Conservation (phyloP, 768 basidiomycete genomes). For the Suillus americanus region DNA sequence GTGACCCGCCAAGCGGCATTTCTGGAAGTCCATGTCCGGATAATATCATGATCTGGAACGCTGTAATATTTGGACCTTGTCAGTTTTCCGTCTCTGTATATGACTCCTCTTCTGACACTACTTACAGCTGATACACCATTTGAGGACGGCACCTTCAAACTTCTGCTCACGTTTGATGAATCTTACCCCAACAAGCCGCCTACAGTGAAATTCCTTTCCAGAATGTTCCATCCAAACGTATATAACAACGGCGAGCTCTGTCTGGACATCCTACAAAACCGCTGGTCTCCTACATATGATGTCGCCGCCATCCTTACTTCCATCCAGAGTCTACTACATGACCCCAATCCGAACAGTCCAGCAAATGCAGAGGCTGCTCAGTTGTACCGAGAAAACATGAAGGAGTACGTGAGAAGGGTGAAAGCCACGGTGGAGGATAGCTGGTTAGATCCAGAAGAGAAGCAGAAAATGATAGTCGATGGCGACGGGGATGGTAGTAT, state of each 20-base stretch:
- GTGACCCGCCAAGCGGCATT: constrained; percentile 94
- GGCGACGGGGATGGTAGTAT: constrained; percentile 8
- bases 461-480: constrained; percentile 55
- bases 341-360: constrained; percentile 97
- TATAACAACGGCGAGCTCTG: constrained; percentile 98
- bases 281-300: constrained; percentile 99
- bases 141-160: constrained; percentile 98
- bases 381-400: constrained; percentile 96
- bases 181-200: constrained; percentile 99
- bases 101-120: constrained; percentile 1
- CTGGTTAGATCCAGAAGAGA: constrained; percentile 81
- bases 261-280: constrained; percentile 96
- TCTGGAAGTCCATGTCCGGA: constrained; percentile 97
- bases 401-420: constrained; percentile 93
- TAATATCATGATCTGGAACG: constrained; percentile 99
- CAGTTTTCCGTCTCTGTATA: constrained; percentile 26
- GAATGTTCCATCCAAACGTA: constrained; percentile 99
- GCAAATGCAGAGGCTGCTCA: constrained; percentile 99
- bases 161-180: constrained; percentile 93
- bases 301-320: constrained; percentile 97
- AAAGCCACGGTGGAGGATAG: constrained; percentile 93
- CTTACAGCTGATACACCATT: constrained; percentile 91
- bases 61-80: constrained; percentile 99
- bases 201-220: constrained; percentile 92
- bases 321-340: constrained; percentile 93